These are phyloP conservation scores for Xylariaceae sp. DNA, from an alignment of 2,329 filamentous ascomycete species.

Conservation along the genomic window DNA sequence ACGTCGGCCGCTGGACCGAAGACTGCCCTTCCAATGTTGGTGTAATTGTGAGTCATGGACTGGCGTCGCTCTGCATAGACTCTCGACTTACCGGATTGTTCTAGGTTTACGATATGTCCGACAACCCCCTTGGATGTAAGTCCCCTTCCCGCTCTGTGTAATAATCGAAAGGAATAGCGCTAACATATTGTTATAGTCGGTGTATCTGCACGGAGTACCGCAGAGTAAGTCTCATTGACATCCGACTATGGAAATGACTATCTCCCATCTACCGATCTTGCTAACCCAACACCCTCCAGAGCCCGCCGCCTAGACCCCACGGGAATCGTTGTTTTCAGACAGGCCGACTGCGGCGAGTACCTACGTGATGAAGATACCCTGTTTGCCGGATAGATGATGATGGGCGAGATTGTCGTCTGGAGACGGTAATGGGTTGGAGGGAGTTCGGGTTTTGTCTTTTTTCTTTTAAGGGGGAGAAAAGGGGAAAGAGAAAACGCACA, in stretches of 20 bases:
- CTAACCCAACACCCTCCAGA: conserved; percentile 26
- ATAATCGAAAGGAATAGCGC: background rate
- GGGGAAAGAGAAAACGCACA: conserved; percentile 13
- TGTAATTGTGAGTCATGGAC: conserved; percentile 53
- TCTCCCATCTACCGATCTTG: background rate
- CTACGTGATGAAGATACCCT: conserved; percentile 73
- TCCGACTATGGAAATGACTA: background rate
- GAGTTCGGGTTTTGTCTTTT: conserved; percentile 22
- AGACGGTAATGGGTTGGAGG: conserved; percentile 16
- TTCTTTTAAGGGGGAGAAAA: background rate
- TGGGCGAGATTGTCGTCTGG: background rate
- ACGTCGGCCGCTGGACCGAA: conserved; percentile 40
- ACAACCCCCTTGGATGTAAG: conserved; percentile 75
- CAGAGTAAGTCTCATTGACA: conserved; percentile 13
- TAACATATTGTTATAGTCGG: conserved; percentile 16
- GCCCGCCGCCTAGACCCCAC: conserved; percentile 85
- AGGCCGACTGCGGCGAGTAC: conserved; percentile 93
- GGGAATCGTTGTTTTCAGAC: conserved; percentile 80
- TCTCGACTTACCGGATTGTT: background rate
- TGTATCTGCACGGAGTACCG: conserved; percentile 19
- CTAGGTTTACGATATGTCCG: conserved; percentile 74
- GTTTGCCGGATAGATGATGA: conserved; percentile 45
- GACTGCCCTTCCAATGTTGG: conserved; percentile 93
- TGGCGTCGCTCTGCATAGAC: background rate
- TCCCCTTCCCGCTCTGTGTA: background rate